Evolutionary conservation across 192 early-diverging fungal species (phyloP).

Genomic region (Phycomyces nitens): DNA sequence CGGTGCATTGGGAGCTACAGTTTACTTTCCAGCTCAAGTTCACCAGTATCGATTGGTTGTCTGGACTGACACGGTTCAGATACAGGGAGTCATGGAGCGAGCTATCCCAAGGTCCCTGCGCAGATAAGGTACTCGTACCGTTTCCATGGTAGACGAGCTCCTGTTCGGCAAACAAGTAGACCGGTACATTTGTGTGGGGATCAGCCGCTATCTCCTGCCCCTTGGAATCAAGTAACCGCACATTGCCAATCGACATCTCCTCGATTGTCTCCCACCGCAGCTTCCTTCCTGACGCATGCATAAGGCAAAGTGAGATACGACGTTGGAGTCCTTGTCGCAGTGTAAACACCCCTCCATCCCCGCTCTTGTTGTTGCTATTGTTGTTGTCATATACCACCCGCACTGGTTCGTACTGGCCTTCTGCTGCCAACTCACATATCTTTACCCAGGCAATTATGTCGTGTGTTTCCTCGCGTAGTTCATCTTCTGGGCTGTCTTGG

Average conservation of each 20-base stretch:
- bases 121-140: conserved; percentile 55
- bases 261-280: conserved; percentile 50
- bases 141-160: conserved; percentile 42
- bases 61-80: conserved; percentile 57
- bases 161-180: conserved; percentile 44
- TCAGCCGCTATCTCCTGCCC: conserved; percentile 49
- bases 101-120: conserved; percentile 69
- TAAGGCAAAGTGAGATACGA: conserved; percentile 59
- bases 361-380: conserved; percentile 30
- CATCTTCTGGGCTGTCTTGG: conserved; percentile 41
- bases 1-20: conserved; percentile 37
- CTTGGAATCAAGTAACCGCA: conserved; percentile 53
- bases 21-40: conserved; percentile 46
- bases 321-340: conserved; percentile 78
- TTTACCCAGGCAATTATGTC: conserved; percentile 65
- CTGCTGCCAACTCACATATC: conserved; percentile 57
- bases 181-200: conserved; percentile 38
- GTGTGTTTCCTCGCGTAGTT: conserved; percentile 62
- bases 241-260: conserved; percentile 39
- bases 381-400: conserved; percentile 37
- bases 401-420: conserved; percentile 63
- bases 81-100: conserved; percentile 65
- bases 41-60: conserved; percentile 54
- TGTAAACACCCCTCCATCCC: conserved; percentile 53
- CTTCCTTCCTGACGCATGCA: conserved; percentile 62